A percentile compares a stretch with the other conserved stretches of the same genome.
These are phyloP conservation scores for Pythium rhizo-oryzae DNA, from an alignment of 352 stramenopile genomes.

Conservation along the genomic window DNA sequence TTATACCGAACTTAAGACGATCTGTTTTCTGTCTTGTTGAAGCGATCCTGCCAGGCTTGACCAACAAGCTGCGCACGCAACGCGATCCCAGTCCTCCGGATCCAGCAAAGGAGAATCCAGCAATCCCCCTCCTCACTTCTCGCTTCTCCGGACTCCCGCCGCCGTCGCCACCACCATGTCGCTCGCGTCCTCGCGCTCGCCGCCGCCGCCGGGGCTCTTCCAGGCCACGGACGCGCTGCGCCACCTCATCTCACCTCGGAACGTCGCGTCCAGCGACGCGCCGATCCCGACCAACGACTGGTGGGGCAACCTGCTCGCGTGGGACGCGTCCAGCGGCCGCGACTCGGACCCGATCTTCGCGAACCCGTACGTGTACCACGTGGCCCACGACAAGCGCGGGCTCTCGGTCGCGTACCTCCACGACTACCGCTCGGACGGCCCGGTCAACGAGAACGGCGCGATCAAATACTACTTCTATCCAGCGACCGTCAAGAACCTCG, in stretches of 20 bases:
- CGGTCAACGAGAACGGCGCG: constrained; percentile 78
- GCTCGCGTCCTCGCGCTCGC: constrained; percentile 22
- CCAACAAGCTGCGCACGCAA: no score
- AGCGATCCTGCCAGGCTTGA: constrained; percentile 8
- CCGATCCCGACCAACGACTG: constrained; percentile 82
- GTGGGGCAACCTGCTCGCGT: constrained; percentile 85
- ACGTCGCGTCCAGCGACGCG: constrained; percentile 34
- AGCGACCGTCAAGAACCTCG: constrained; percentile 71
- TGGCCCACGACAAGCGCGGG: constrained; percentile 50
- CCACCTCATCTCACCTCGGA: constrained; percentile 53
- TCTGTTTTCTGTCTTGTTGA: constrained; percentile 12
- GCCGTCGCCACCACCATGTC: not conserved
- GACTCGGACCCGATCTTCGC: constrained; percentile 79
- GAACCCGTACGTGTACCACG: constrained; percentile 70
- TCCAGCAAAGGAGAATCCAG: not conserved
- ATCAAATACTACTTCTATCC: constrained; percentile 87
- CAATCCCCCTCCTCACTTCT: not conserved
- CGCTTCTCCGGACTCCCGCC: not conserved
- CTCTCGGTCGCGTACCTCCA: constrained; percentile 71
- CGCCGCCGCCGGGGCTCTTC: constrained; percentile 46
- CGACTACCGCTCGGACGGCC: constrained; percentile 71
- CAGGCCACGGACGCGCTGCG: constrained; percentile 48
- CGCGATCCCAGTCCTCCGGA: not conserved
- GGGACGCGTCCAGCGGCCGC: constrained; percentile 32
- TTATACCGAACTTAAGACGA: not conserved